Evolutionary conservation across 306 rosid genomes (phyloP), one percentile per base, ranked within the genome.

Genomic region (Heteromeles arbutifolia): DNA sequence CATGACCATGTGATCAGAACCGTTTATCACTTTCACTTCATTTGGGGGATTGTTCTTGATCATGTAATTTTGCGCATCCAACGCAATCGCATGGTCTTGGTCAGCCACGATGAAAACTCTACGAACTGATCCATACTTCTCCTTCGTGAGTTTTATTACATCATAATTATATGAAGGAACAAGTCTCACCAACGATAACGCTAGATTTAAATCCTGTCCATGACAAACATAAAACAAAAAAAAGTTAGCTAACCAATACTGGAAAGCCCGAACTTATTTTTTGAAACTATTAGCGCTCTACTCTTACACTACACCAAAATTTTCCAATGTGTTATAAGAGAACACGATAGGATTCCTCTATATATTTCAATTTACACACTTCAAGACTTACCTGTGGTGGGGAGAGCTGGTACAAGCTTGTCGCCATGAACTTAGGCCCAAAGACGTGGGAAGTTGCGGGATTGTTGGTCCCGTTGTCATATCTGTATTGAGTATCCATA

Each of bases 31-130:
- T n/a, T n/a, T n/a, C n/a, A n/a, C n/a, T n/a, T n/a, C n/a, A n/a
- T n/a, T n/a, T n/a, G n/a, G 43, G 1, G 86, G 85, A 53, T 82
- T 84, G 13, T 75, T 72, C 68, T 59, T 13, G 18, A 87, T 63
- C 85, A 85, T 80, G 67, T 78, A 82, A 59, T 63, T 21, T 12
- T 84, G 88, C 4, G 82, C 19, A 54, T 84, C 86, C 61, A 11
- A 70, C 2, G 41, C 12, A 0, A 78, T 2, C 0, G 26, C 14
- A 5, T 39, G 26, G 72, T 87, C 90, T 72, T 83, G 74, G 17
- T 81, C 79, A 83, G n/a, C 69, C 43, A 83, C 70, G 11, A 89
- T 75, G 44, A 37, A 85, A 13, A 79, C 74, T 69, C 85, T 85
- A 4, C 67, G 76, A 12, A 87, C 87, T 5, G 28, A 70, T 17